Evolutionary conservation across 2,329 filamentous ascomycete genomes (phyloP).

Genomic region (Colletotrichum nymphaeae): DNA sequence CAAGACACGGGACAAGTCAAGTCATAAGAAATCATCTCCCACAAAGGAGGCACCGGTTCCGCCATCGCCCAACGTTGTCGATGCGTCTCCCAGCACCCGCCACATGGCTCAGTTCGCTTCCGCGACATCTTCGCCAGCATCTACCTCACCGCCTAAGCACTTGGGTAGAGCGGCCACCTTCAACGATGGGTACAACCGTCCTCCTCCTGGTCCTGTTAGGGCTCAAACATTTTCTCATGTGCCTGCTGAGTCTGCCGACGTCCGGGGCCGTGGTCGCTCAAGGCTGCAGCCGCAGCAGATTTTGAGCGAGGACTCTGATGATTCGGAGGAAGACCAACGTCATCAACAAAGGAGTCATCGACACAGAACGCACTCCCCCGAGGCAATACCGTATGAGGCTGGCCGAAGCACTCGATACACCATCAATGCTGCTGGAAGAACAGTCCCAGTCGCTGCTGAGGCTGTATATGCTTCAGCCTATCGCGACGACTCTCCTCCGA

Average conservation of each 20-base stretch:
- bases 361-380: constrained; percentile 48
- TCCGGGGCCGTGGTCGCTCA: constrained; percentile 51
- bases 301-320: constrained; percentile 46
- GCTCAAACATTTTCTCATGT: constrained; percentile 48
- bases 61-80: constrained; percentile 38
- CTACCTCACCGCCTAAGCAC: constrained; percentile 47
- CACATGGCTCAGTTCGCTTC: constrained; percentile 42
- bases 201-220: constrained; percentile 41
- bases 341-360: constrained; percentile 47
- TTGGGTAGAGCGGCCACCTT: constrained; percentile 48
- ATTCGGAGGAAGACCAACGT: constrained; percentile 46
- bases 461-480: constrained; percentile 40
- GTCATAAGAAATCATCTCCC: constrained; percentile 35
- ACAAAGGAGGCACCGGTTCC: constrained; percentile 25
- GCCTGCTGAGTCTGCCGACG: constrained; percentile 31
- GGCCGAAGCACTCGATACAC: constrained; percentile 24
- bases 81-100: constrained; percentile 45
- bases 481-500: constrained; percentile 15
- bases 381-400: constrained; percentile 37
- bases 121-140: constrained; percentile 40
- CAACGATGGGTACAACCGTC: constrained; percentile 44
- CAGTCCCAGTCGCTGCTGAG: constrained; percentile 38
- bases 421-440: constrained; percentile 39
- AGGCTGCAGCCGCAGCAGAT: constrained; percentile 48
- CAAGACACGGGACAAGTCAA: constrained; percentile 35